Conservation (phyloP, 495 filamentous ascomycete genomes). For the Lentithecium fluviatile region DNA sequence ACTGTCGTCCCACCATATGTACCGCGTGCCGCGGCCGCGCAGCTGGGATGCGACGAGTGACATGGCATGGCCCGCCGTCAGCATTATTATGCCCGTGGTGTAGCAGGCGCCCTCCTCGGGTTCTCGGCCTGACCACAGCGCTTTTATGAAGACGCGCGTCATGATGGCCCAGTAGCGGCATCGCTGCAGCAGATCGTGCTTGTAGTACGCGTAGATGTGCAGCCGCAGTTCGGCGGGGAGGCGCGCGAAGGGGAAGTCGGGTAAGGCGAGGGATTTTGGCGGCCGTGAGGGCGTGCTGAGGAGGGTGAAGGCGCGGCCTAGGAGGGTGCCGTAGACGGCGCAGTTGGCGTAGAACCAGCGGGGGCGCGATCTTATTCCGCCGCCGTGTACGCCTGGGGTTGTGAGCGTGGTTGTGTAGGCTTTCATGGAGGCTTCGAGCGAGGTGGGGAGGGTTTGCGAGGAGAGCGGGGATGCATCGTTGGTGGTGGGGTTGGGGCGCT, state of each 20-base stretch:
- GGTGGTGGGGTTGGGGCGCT: neutral
- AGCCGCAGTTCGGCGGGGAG: slow-evolving; percentile 13
- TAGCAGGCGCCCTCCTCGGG: slow-evolving; percentile 10
- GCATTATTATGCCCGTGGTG: slow-evolving; percentile 3
- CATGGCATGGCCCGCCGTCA: slow-evolving; percentile 6
- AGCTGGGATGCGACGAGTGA: neutral
- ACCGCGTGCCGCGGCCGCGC: neutral
- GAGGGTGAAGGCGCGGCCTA: slow-evolving; percentile 15
- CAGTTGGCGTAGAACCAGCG: slow-evolving; percentile 22
- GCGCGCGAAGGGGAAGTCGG: slow-evolving; percentile 11
- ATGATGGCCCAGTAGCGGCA: slow-evolving; percentile 12
- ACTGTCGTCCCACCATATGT: slow-evolving; percentile 9
- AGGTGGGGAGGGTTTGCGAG: neutral
- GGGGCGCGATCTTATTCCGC: neutral
- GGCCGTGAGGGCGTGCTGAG: slow-evolving; percentile 13
- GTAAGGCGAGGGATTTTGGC: neutral
- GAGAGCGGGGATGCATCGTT: neutral
- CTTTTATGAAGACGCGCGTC: slow-evolving; percentile 14
- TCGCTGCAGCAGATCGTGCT: neutral
- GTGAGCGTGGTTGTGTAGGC: neutral
- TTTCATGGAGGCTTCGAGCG: neutral
- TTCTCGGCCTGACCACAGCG: slow-evolving; percentile 10
- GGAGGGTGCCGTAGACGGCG: slow-evolving; percentile 6
- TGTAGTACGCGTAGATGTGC: slow-evolving; percentile 15
- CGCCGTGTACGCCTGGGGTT: slow-evolving; percentile 5